Evolutionary conservation across 2,329 filamentous ascomycete genomes (phyloP).

Genomic region (Cladobotryum protrusum): DNA sequence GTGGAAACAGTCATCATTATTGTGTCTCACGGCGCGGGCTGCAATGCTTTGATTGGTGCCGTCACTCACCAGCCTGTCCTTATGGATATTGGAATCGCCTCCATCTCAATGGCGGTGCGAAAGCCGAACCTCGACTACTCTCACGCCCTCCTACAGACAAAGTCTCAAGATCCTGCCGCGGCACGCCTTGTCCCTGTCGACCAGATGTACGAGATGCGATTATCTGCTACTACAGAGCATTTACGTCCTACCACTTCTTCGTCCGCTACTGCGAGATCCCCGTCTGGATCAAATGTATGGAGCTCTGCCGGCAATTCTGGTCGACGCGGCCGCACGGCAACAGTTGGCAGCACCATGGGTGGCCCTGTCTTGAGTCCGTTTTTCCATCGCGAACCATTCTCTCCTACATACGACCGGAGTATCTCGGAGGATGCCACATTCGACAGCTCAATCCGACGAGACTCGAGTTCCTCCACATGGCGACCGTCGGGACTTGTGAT

Average conservation of each 20-base stretch:
- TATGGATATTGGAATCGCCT: conserved; percentile 83
- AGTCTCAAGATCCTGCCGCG: conserved; percentile 17
- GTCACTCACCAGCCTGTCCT: conserved; percentile 88
- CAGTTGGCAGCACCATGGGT: conserved; percentile 15
- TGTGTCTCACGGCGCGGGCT: conserved; percentile 91
- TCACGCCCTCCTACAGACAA: conserved; percentile 24
- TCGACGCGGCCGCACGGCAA: conserved; percentile 31
- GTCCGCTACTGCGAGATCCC: conserved; percentile 27
- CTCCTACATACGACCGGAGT: conserved; percentile 36
- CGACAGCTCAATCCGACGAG: conserved; percentile 23
- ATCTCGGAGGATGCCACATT: conserved; percentile 37
- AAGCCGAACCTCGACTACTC: conserved; percentile 42
- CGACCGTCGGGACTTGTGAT: conserved; percentile 15
- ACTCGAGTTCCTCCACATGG: conserved; percentile 24
- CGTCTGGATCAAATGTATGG: conserved; percentile 27
- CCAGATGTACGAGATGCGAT: conserved; percentile 64
- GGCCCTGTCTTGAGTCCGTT: conserved; percentile 28
- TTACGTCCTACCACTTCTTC: conserved; percentile 43
- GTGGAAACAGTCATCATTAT: conserved; percentile 76
- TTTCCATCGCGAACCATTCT: conserved; percentile 36
- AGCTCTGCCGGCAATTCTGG: conserved; percentile 16
- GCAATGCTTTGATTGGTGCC: conserved; percentile 89
- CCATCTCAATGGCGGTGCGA: conserved; percentile 78
- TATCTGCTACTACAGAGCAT: conserved; percentile 72
- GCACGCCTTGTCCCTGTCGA: conserved; percentile 40